Evolutionary conservation across 129 eudicot species (phyloP).

Genomic region (Heracleum sosnowskyi): DNA sequence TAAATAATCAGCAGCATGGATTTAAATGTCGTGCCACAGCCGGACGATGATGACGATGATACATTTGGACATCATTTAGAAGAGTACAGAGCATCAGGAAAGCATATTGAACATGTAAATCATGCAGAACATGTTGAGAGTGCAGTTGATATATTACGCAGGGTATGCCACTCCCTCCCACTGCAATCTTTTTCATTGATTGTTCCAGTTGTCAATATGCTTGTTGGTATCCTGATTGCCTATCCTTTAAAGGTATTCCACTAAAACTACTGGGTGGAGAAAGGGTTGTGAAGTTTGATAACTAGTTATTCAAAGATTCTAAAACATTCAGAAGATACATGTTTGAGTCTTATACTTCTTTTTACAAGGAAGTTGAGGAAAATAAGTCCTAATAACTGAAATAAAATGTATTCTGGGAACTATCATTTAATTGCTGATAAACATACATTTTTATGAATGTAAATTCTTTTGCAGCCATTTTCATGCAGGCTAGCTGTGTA

Average conservation of each 20-base stretch:
- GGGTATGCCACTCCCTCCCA: constrained; percentile 46
- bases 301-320: neutral
- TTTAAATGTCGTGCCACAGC: constrained; percentile 85
- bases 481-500: neutral
- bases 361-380: neutral
- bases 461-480: neutral
- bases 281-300: neutral
- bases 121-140: constrained; percentile 58
- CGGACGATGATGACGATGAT: constrained; percentile 95
- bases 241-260: neutral
- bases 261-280: neutral
- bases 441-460: neutral
- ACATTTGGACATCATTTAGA: constrained; percentile 40
- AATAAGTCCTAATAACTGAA: neutral
- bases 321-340: neutral
- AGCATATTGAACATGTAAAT: constrained; percentile 26
- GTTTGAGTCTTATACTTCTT: neutral
- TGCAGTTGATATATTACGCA: constrained; percentile 64
- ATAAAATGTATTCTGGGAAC: neutral
- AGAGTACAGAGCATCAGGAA: constrained; percentile 56
- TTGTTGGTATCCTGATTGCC: neutral
- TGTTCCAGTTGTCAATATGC: neutral
- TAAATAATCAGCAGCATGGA: constrained; percentile 67
- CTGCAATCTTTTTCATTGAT: neutral
- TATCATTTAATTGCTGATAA: neutral